Base-by-base conservation (phyloP, 148 eudicot genomes). In the Suaeda aralocaspica region DNA sequence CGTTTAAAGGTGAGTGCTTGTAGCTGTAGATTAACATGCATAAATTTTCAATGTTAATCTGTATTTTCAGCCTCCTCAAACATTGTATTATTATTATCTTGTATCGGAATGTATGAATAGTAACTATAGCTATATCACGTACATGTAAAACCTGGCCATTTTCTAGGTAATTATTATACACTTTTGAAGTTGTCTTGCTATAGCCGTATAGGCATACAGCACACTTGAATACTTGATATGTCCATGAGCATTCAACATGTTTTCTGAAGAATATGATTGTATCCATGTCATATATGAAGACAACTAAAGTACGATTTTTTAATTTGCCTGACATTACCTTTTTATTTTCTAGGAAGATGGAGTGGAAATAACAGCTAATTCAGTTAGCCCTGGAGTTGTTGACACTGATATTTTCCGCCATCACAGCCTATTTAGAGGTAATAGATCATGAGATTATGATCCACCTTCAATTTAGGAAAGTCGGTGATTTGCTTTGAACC, bases 341-440 rank as follows among this genome's bases (percentile, higher is more conserved):
- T 22, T 45, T 68, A 18, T 63, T 36, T 66, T 28, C 45, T 80
- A 90, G 96, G 89, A 82, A 59, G 87, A 86, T 4, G 83, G 82
- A 6, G 80, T 72, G 41, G 58, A 81, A 9, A 76, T 88, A 77
- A 88, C 86, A 48, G 88, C 88, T 2, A 88, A 88, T 59, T 84
- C 93, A 50, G 81, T 84, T 71, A 85, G 82, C 69, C 93, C 93
- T 30, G 93, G 93, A 74, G 70, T 74, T 39, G 84, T 88, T 62
- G 75, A 75, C 46, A 88, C 90, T 24, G 82, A 86, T 71, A 78
- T 88, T 58, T 86, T 84, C 69, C 88, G 88, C 39, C 73, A 88
- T 76, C 48, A 77, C 74, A 73, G 51, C 31, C 19, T 83, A 60
- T 65, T 83, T 59, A 73, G 77, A n/a, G 84, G 87, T 82, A 69